phyloP scores from a whole-genome alignment of 192 early-diverging fungal genomes.

The Backusella tarrabulga region DNA sequence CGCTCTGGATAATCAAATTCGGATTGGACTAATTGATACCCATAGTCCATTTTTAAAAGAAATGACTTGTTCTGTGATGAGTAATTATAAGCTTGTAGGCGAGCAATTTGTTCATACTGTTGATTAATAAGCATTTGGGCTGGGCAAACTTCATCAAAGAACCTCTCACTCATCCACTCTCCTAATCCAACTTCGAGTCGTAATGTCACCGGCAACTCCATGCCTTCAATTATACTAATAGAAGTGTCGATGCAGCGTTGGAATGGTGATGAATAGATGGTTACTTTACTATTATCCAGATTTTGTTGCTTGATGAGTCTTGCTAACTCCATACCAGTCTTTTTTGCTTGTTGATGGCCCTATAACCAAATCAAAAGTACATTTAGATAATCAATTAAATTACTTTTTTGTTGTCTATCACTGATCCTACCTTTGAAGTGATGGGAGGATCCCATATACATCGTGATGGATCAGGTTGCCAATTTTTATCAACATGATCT shows the following conservation, averaged over 20 bases:
- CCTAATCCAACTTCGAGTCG: slow-evolving; percentile 33
- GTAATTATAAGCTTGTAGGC: slow-evolving; percentile 22
- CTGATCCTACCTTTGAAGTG: slow-evolving; percentile 13
- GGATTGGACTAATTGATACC: background rate
- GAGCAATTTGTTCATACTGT: slow-evolving; percentile 29
- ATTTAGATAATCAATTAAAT: background rate
- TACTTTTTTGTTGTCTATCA: background rate
- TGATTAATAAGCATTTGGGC: slow-evolving; percentile 18
- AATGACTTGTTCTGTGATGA: background rate
- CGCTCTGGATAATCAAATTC: slow-evolving; percentile 37
- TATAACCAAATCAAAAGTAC: background rate
- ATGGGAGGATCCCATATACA: slow-evolving; percentile 38
- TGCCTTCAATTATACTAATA: slow-evolving; percentile 26
- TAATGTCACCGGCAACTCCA: slow-evolving; percentile 13
- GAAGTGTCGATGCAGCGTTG: slow-evolving; percentile 39
- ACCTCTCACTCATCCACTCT: slow-evolving; percentile 39
- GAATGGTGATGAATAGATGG: slow-evolving; percentile 38
- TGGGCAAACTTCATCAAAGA: slow-evolving; percentile 34
- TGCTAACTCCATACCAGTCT: slow-evolving; percentile 28
- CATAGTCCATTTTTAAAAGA: slow-evolving; percentile 21
- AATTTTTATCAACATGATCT: slow-evolving; percentile 33
- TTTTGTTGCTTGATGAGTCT: slow-evolving; percentile 16
- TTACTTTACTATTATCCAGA: slow-evolving; percentile 14
- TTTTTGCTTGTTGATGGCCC: slow-evolving; percentile 31
- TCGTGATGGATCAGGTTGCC: slow-evolving; percentile 33